Evolutionary conservation across 139 green algal genomes (phyloP).

Genomic region (Chlorella sorokiniana): DNA sequence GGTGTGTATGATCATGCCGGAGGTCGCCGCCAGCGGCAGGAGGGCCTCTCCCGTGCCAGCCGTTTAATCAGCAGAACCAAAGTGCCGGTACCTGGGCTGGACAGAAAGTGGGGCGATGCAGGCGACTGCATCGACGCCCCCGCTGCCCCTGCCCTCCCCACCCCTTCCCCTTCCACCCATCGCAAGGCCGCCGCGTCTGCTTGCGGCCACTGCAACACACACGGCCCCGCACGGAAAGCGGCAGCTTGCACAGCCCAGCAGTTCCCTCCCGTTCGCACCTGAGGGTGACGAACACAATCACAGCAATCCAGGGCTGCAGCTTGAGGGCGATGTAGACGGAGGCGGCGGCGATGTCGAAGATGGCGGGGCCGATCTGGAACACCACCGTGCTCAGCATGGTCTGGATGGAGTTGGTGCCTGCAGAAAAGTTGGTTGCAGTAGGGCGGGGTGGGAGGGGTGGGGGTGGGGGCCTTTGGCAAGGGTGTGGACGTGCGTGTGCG

Average conservation of each 20-base stretch:
- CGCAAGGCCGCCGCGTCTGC: too few relatives aligned
- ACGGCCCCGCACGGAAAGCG: not conserved
- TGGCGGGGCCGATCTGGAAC: slow-evolving; percentile 78
- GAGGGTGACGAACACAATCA: slow-evolving; percentile 87
- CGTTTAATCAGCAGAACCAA: too few relatives aligned
- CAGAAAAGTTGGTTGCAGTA: not conserved
- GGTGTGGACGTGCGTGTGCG: too few relatives aligned
- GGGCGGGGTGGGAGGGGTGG: too few relatives aligned
- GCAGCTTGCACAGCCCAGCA: not conserved
- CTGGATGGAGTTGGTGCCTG: slow-evolving; percentile 37
- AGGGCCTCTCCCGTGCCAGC: too few relatives aligned
- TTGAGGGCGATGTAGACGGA: slow-evolving; percentile 76
- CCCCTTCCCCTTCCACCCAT: too few relatives aligned
- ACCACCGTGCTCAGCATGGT: slow-evolving; percentile 77
- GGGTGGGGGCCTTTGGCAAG: not conserved
- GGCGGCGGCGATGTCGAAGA: slow-evolving; percentile 82
- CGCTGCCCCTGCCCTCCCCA: too few relatives aligned
- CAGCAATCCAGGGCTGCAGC: slow-evolving; percentile 76
- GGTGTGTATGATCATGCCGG: too few relatives aligned
- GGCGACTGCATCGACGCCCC: too few relatives aligned
- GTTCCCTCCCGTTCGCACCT: slow-evolving; percentile 2
- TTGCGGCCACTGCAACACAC: not conserved
- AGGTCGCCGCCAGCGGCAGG: too few relatives aligned
- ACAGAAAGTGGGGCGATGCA: too few relatives aligned
- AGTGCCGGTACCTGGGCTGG: too few relatives aligned